Percentiles rank a stretch among this genome's conserved stretches.
phyloP scores from a whole-genome alignment of 225 moss, liverwort and hornwort genomes.

The Sphagnum tenellum region DNA sequence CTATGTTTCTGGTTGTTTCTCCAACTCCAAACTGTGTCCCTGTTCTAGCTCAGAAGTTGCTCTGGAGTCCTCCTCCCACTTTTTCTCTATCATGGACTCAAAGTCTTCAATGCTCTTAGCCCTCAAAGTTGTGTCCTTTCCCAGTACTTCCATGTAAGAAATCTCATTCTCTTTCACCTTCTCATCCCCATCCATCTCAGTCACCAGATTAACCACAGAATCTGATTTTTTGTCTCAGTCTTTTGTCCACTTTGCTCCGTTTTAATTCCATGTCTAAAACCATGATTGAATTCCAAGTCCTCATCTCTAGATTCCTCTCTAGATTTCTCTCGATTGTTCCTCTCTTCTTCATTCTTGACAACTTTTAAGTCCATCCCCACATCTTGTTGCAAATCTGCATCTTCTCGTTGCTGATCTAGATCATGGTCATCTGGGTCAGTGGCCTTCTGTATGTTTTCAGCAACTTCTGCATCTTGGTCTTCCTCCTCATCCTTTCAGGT shows the following conservation, averaged over 20 bases:
- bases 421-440: neutral
- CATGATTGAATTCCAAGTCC: conserved; percentile 8
- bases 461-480: neutral
- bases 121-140: too few species aligned
- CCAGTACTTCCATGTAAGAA: too few species aligned
- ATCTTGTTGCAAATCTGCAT: conserved; percentile 11
- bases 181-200: conserved; percentile 9
- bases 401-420: conserved; percentile 12
- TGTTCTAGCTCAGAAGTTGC: too few species aligned
- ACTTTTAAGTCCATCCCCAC: conserved; percentile 23
- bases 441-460: neutral
- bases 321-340: conserved; percentile 19
- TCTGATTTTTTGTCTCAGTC: conserved; percentile 3
- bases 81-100: too few species aligned
- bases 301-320: conserved; percentile 6
- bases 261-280: neutral
- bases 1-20: too few species aligned
- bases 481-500: neutral
- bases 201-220: conserved; percentile 3
- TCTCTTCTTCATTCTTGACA: conserved; percentile 27
- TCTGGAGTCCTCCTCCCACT: too few species aligned
- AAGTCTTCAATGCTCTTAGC: too few species aligned
- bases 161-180: too few species aligned
- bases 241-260: neutral
- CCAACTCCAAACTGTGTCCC: too few species aligned